A percentile compares a stretch with the other conserved stretches of the same genome.
phyloP scores from a whole-genome alignment of 345 rosid species.

The Rubroshorea leprosula region DNA sequence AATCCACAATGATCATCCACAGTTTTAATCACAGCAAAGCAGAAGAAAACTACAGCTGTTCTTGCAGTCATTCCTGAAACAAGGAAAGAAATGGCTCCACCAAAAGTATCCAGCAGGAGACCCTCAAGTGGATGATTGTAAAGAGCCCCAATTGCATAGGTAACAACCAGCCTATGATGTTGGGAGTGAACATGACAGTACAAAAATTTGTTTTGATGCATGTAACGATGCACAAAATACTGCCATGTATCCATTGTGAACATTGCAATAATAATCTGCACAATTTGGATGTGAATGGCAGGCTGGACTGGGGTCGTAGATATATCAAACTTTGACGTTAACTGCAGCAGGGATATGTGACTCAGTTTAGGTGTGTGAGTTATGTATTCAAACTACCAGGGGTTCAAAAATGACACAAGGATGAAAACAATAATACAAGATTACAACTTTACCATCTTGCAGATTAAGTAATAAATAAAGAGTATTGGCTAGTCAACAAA shows the following conservation, averaged over 20 bases:
- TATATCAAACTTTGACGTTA: conserved; percentile 41
- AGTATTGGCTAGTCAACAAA: neutral
- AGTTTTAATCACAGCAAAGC: conserved; percentile 57
- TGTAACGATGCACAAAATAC: conserved; percentile 61
- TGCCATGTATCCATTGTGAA: conserved; percentile 69
- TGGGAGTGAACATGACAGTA: conserved; percentile 68
- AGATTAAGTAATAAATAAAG: neutral
- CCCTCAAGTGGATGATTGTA: conserved; percentile 68
- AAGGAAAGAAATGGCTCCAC: conserved; percentile 63
- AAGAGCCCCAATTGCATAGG: conserved; percentile 69
- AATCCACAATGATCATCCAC: conserved; percentile 75
- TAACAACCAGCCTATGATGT: conserved; percentile 64
- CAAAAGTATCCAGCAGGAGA: conserved; percentile 62
- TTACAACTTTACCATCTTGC: neutral
- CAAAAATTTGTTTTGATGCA: conserved; percentile 68
- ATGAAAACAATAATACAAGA: too few relatives aligned
- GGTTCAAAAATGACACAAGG: too few relatives aligned
- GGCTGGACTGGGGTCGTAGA: conserved; percentile 45
- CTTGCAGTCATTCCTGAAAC: conserved; percentile 72
- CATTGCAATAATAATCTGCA: conserved; percentile 55
- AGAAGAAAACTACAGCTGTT: conserved; percentile 57
- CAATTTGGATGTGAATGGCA: conserved; percentile 33
- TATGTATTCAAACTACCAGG: neutral
- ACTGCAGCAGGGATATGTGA: conserved; percentile 21
- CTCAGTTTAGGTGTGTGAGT: neutral